Conservation (phyloP, 192 early-diverging fungal genomes). For the Paraglomus brasilianum region DNA sequence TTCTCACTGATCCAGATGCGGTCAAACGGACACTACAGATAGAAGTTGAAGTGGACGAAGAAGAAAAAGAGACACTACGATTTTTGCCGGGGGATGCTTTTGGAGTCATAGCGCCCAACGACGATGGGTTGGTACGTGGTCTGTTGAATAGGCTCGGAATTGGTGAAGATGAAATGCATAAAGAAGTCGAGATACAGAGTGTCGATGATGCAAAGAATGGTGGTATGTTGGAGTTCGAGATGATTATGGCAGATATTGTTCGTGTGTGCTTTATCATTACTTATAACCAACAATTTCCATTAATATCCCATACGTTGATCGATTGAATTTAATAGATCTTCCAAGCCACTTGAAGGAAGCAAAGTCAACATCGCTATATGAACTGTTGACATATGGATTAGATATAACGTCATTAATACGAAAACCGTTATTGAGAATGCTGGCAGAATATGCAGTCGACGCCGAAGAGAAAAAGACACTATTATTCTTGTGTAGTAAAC, state of each 20-base stretch:
- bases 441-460: slow-evolving; percentile 78
- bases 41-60: slow-evolving; percentile 52
- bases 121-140: slow-evolving; percentile 64
- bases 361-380: slow-evolving; percentile 47
- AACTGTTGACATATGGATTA: slow-evolving; percentile 71
- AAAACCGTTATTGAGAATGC: slow-evolving; percentile 77
- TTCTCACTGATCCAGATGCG: slow-evolving; percentile 62
- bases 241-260: background rate
- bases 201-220: background rate
- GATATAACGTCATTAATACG: slow-evolving; percentile 74
- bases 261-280: background rate
- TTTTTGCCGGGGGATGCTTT: slow-evolving; percentile 82
- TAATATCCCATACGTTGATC: background rate
- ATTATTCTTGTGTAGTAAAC: slow-evolving; percentile 76
- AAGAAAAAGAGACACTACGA: slow-evolving; percentile 37
- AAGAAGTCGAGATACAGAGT: slow-evolving; percentile 6
- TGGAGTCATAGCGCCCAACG: slow-evolving; percentile 86
- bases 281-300: background rate
- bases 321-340: slow-evolving; percentile 35
- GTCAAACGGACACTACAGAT: slow-evolving; percentile 70
- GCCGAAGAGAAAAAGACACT: slow-evolving; percentile 70
- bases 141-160: slow-evolving; percentile 62
- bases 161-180: slow-evolving; percentile 40
- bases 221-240: background rate
- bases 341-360: slow-evolving; percentile 53